Conservation (phyloP, 2,329 filamentous ascomycete genomes). For the Fusarium clavum region DNA sequence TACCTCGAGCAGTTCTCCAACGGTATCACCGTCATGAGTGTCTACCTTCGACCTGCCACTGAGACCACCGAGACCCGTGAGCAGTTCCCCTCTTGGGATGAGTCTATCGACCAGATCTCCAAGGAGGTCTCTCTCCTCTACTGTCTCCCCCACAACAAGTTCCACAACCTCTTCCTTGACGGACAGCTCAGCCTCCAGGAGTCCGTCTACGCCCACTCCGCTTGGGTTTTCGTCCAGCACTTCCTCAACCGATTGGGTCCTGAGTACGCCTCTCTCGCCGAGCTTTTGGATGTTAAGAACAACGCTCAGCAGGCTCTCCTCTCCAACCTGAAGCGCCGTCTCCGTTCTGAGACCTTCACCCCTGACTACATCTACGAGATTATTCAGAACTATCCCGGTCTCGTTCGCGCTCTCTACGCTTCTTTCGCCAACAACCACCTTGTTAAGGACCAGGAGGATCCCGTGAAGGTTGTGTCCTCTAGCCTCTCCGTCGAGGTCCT, state of each 20-base stretch:
- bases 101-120: constrained; percentile 98
- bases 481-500: constrained; percentile 75
- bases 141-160: constrained; percentile 97
- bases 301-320: constrained; percentile 87
- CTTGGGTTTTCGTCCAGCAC: constrained; percentile 97
- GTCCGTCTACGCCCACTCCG: constrained; percentile 95
- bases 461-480: constrained; percentile 64
- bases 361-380: constrained; percentile 98
- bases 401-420: constrained; percentile 89
- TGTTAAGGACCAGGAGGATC: constrained; percentile 62
- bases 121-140: constrained; percentile 98
- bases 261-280: constrained; percentile 88
- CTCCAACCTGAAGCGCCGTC: constrained; percentile 92
- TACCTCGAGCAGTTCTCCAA: constrained; percentile 99
- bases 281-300: constrained; percentile 83
- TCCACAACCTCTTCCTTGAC: constrained; percentile 87
- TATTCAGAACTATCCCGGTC: constrained; percentile 87
- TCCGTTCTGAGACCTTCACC: constrained; percentile 97
- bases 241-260: constrained; percentile 95
- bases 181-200: constrained; percentile 93
- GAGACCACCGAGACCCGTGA: constrained; percentile 59
- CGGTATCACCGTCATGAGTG: constrained; percentile 95
- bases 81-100: constrained; percentile 76
- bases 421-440: constrained; percentile 91
- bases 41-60: constrained; percentile 84